Percentiles rank a stretch among this genome's conserved stretches.
Conservation (phyloP, 164 flowering plant genomes). For the Saururus chinensis region DNA sequence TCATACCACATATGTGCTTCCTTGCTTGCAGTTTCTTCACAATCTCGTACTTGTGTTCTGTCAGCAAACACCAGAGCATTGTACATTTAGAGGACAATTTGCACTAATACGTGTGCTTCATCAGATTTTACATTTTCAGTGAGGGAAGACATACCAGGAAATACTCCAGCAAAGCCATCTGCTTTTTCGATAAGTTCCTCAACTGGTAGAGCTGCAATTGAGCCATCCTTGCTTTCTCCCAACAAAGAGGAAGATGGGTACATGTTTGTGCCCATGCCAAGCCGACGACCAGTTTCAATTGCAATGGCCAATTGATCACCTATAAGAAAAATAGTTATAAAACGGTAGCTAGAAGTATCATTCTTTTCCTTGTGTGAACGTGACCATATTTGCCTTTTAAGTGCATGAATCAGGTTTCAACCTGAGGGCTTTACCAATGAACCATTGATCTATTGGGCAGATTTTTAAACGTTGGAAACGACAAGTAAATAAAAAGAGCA, state of each 20-base stretch:
- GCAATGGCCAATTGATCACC: constrained; percentile 64
- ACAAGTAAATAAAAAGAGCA: too few relatives aligned
- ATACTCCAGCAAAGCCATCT: constrained; percentile 75
- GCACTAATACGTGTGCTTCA: neutral
- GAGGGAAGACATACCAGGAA: constrained; percentile 35
- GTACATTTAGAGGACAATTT: neutral
- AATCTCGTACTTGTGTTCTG: constrained; percentile 63
- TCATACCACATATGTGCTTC: constrained; percentile 68
- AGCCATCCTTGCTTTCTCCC: constrained; percentile 30
- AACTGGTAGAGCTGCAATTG: constrained; percentile 23
- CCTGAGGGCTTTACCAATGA: neutral
- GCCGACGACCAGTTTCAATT: constrained; percentile 59
- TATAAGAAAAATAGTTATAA: constrained; percentile 7
- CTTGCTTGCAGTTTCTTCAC: constrained; percentile 45
- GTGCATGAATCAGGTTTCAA: neutral
- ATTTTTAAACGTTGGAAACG: neutral
- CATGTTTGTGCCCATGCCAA: constrained; percentile 73
- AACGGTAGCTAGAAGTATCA: neutral
- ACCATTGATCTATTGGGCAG: neutral
- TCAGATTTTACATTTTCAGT: neutral
- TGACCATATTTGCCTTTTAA: too few relatives aligned
- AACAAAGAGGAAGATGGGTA: constrained; percentile 54
- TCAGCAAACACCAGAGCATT: constrained; percentile 3
- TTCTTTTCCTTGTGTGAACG: too few relatives aligned
- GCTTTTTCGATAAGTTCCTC: constrained; percentile 63